Percentiles rank a stretch among this genome's conserved stretches.
Conservation (phyloP, 306 rosid genomes). For the Casuarina glauca region DNA sequence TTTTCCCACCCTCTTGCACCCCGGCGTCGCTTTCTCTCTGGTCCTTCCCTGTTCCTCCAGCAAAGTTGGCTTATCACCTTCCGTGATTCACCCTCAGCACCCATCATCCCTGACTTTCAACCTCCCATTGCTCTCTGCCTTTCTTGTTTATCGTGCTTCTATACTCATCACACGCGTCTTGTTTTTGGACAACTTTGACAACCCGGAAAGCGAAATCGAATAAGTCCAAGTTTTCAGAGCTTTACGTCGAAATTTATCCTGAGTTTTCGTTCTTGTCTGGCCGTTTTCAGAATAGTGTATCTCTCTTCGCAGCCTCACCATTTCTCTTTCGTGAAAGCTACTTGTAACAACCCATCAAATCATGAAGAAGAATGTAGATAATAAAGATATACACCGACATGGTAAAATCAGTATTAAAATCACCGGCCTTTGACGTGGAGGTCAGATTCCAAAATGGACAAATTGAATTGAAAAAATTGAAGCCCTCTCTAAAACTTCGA, state of each 20-base stretch:
- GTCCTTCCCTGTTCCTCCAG: constrained; percentile 41
- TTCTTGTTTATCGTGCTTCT: background rate
- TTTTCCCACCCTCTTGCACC: background rate
- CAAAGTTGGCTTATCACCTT: constrained; percentile 39
- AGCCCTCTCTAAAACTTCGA: background rate
- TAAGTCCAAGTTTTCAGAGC: background rate
- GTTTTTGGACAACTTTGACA: background rate
- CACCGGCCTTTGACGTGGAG: constrained; percentile 19
- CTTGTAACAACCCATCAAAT: constrained; percentile 44
- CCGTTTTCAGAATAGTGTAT: constrained; percentile 5
- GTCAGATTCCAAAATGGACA: constrained; percentile 37
- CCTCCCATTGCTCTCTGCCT: background rate
- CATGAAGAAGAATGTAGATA: constrained; percentile 6
- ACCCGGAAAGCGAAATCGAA: background rate
- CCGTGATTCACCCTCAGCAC: constrained; percentile 1
- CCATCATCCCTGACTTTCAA: background rate
- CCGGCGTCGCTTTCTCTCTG: constrained; percentile 25
- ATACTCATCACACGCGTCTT: background rate
- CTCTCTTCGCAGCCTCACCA: constrained; percentile 20
- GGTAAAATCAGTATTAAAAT: constrained; percentile 16
- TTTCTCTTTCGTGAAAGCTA: constrained; percentile 40
- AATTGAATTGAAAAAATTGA: constrained; percentile 18
- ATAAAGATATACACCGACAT: constrained; percentile 45
- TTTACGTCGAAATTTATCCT: constrained; percentile 17
- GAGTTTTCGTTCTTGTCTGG: background rate